These are phyloP conservation scores for Phytophthora pinifolia DNA, from an alignment of 352 stramenopile genomes.

Conservation along the genomic window DNA sequence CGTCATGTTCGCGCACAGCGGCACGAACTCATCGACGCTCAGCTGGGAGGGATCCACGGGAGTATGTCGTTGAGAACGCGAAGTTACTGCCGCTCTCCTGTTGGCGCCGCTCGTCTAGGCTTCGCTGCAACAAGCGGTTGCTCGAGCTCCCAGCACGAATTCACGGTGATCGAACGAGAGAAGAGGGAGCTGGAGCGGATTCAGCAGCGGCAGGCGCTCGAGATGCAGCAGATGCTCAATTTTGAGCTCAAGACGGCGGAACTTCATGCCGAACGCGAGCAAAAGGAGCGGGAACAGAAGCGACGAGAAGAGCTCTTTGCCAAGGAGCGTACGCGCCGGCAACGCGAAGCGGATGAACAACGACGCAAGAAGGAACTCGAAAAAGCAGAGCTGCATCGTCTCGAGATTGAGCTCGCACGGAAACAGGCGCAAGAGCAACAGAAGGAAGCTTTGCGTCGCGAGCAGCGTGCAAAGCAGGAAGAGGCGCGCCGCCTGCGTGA, in stretches of 20 bases:
- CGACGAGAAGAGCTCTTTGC: slow-evolving; percentile 43
- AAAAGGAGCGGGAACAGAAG: slow-evolving; percentile 49
- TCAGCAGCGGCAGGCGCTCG: slow-evolving; percentile 54
- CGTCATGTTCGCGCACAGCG: slow-evolving; percentile 50
- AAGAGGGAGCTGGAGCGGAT: slow-evolving; percentile 75
- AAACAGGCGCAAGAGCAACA: slow-evolving; percentile 47
- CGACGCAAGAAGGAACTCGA: slow-evolving; percentile 52
- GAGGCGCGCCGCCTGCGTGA: slow-evolving; percentile 48
- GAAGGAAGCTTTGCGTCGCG: slow-evolving; percentile 41
- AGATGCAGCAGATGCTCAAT: slow-evolving; percentile 72
- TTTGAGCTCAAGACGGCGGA: slow-evolving; percentile 71
- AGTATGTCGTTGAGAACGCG: slow-evolving; percentile 55
- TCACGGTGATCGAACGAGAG: slow-evolving; percentile 62
- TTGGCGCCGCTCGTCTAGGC: slow-evolving; percentile 21
- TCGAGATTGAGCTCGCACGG: slow-evolving; percentile 46
- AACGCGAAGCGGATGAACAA: slow-evolving; percentile 58
- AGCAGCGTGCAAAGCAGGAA: slow-evolving; percentile 53
- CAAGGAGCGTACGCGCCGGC: slow-evolving; percentile 40
- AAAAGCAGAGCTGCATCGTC: slow-evolving; percentile 45
- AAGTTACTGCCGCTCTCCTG: slow-evolving; percentile 59
- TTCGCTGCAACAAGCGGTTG: slow-evolving; percentile 8
- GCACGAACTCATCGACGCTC: slow-evolving; percentile 58
- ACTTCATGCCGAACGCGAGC: slow-evolving; percentile 51
- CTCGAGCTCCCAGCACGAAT: slow-evolving; percentile 31
- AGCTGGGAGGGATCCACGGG: slow-evolving; percentile 39